These are phyloP conservation scores for Phlebiopsis flavidoalba DNA, from an alignment of 768 basidiomycete species.

Conservation along the genomic window DNA sequence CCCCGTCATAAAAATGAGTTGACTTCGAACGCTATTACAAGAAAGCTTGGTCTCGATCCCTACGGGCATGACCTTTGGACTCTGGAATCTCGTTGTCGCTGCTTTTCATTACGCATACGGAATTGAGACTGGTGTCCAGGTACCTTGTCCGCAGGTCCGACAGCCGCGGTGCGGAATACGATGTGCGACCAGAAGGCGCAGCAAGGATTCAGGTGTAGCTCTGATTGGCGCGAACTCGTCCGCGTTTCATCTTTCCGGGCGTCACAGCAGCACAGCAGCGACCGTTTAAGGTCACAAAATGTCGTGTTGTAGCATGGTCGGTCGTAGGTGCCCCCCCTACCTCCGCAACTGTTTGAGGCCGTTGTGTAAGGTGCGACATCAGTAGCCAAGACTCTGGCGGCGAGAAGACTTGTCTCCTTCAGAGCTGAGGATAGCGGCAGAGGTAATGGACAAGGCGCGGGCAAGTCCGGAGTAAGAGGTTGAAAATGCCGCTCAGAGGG, in stretches of 20 bases:
- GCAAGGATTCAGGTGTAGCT: constrained; percentile 3
- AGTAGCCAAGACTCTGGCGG: constrained; percentile 5
- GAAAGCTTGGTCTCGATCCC: background rate
- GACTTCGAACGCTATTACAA: background rate
- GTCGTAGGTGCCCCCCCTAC: background rate
- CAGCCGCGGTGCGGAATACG: too few relatives aligned
- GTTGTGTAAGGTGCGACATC: constrained; percentile 14
- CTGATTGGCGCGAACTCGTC: background rate
- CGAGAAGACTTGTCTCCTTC: constrained; percentile 7
- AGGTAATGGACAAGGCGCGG: constrained; percentile 7
- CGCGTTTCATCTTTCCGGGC: background rate
- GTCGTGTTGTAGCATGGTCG: background rate
- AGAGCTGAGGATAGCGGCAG: background rate
- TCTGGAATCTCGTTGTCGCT: background rate
- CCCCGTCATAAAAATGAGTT: background rate
- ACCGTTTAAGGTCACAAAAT: background rate
- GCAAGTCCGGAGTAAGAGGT: constrained; percentile 16
- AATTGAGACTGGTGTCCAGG: background rate
- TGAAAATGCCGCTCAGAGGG: constrained; percentile 12
- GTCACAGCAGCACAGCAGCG: background rate
- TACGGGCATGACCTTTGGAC: background rate
- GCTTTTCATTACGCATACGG: too few relatives aligned
- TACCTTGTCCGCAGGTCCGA: background rate
- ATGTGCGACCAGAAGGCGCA: background rate
- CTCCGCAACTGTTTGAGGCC: background rate